Percentiles rank a stretch among this genome's conserved stretches.
Conservation (phyloP, 2,329 filamentous ascomycete genomes). For the Calonectria pseudoreteaudii region DNA sequence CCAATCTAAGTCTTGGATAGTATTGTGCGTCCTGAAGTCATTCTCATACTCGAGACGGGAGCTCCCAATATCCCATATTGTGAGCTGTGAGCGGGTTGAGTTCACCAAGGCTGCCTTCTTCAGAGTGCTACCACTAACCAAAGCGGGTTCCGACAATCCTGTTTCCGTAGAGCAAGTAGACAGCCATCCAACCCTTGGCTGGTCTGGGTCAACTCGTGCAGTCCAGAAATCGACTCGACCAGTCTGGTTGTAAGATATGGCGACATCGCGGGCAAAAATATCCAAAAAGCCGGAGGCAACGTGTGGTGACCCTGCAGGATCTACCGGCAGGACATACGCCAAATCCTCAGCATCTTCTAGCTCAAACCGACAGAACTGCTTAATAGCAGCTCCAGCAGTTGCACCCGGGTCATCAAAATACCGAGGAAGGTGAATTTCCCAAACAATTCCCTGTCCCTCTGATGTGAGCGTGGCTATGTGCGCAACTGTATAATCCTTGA, state of each 20-base stretch:
- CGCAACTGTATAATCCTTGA: conserved; percentile 65
- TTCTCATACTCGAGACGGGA: conserved; percentile 85
- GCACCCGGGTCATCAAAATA: conserved; percentile 47
- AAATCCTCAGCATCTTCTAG: conserved; percentile 70
- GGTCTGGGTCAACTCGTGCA: conserved; percentile 73
- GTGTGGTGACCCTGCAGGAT: conserved; percentile 82
- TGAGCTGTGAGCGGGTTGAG: conserved; percentile 77
- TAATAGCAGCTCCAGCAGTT: conserved; percentile 53
- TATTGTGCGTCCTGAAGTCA: conserved; percentile 77
- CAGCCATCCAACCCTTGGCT: conserved; percentile 80
- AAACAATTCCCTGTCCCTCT: conserved; percentile 82
- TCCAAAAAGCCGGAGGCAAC: conserved; percentile 84
- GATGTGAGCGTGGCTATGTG: conserved; percentile 88
- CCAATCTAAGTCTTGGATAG: conserved; percentile 91
- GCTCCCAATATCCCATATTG: conserved; percentile 90
- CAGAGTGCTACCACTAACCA: conserved; percentile 87
- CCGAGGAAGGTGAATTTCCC: conserved; percentile 77
- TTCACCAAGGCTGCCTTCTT: conserved; percentile 90
- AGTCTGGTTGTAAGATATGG: conserved; percentile 82
- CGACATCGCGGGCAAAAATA: conserved; percentile 86
- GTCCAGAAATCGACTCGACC: conserved; percentile 89
- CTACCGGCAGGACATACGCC: conserved; percentile 81
- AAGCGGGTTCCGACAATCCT: conserved; percentile 75
- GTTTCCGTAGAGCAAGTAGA: conserved; percentile 86
- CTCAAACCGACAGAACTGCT: conserved; percentile 78